Evolutionary conservation across 2,329 filamentous ascomycete genomes (phyloP), one percentile per base, ranked within the genome.

Genomic region (Fusarium buharicum): DNA sequence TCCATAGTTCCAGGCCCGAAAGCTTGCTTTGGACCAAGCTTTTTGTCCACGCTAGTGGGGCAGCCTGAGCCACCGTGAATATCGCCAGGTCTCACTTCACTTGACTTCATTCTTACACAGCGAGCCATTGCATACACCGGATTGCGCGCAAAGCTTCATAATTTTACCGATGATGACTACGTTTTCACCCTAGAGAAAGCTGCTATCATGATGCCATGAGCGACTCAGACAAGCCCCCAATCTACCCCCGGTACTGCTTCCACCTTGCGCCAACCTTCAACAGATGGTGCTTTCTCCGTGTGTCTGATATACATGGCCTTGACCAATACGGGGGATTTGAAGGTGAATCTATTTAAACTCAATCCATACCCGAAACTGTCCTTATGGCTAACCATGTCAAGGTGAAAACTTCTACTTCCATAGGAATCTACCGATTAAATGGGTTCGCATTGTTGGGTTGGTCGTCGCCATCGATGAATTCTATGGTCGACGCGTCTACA

Each of bases 361-460:
- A 5, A 16, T n/a, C 4, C 3, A 24, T 24, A 6, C 9, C 22
- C 17, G n/a, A 27, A n/a, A 14, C 2, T 39, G 8, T 12, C 4
- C 0, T 22, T 11, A 20, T 34, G 9, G 45, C 64, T 70, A 20
- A 71, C 48, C 6, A 4, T 2, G 11, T 27, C 5, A 18, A 77
- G 81, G 81, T 44, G 82, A 86, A 68, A 77, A 82, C 62, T 78
- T 88, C 30, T 88, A 82, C 72, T 92, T 93, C 74, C 82, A 87
- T 76, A 75, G 81, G 45, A 93, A 93, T 73, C 86, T 93, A 65
- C 91, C 91, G 0, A 86, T 94, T 67, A 86, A 87, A 81, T 93
- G 88, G 85, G 84, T 91, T 49, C 87, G 88, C 59, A 75, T 93
- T 28, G 83, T 87, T 8, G 91, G 91, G 27, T 75, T 92, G 9